Conservation (phyloP, 768 basidiomycete genomes). For the Phlebiopsis gigantea region DNA sequence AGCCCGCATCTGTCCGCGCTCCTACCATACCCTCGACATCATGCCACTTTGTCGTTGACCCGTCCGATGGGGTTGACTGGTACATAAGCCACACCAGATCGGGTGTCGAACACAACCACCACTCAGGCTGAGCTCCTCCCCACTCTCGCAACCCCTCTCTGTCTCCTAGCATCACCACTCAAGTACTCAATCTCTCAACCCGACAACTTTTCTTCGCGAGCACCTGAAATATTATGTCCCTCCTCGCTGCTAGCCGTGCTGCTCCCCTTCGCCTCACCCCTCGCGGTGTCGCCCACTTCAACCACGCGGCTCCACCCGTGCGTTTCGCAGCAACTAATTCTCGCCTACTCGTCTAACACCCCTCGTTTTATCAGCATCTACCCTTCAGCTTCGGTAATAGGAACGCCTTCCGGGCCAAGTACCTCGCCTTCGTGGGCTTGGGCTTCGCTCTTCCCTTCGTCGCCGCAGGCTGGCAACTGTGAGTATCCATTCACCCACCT, state of each 20-base stretch:
- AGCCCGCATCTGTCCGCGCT: not conserved
- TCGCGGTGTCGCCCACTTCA: conserved; percentile 1
- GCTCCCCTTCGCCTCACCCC: conserved; percentile 1
- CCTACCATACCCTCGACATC: not conserved
- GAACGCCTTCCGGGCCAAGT: conserved; percentile 7
- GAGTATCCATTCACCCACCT: not conserved
- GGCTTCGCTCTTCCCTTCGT: conserved; percentile 11
- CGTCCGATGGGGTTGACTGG: not conserved
- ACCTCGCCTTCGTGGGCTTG: conserved; percentile 3
- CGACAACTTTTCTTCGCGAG: not conserved
- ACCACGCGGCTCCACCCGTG: not conserved
- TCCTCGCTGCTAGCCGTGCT: not conserved
- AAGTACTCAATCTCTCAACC: not conserved
- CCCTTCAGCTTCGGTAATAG: conserved; percentile 6
- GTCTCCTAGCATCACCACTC: not conserved
- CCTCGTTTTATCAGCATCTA: conserved; percentile 2
- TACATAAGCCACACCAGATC: not conserved
- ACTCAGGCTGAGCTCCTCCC: conserved; percentile 4
- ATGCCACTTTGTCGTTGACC: not conserved
- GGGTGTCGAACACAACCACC: not conserved
- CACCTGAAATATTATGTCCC: not conserved
- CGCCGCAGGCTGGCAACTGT: conserved; percentile 12
- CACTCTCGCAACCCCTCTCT: not conserved
- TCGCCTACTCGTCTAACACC: not conserved
- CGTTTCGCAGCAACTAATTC: not conserved